Evolutionary conservation across 2,329 filamentous ascomycete genomes (phyloP), one percentile per base, ranked within the genome.

Genomic region (Emericellopsis cladophorae): DNA sequence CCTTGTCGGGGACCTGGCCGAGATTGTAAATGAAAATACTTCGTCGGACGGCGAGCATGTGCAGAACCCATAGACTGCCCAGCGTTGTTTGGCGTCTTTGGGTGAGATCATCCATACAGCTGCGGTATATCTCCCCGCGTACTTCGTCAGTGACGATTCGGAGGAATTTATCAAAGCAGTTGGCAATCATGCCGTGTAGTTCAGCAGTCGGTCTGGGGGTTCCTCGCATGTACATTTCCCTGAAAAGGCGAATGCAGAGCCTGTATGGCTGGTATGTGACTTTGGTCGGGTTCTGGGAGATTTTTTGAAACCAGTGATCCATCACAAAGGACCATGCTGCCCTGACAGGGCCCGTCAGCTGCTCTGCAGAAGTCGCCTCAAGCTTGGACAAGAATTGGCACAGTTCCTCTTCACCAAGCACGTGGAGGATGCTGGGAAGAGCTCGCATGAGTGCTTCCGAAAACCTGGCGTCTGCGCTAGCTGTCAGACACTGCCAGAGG

Each of bases 391-490:
- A 85, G 24, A 90, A 59, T 51, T 87, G 80, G 7, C 82, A 55
- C 32, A 87, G 58, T 5, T 65, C 56, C 0, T 64, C 50, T 24
- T 65, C 61, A 7, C 68, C 60, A 41, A 72, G 68, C 8, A 80
- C 57, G 31, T 66, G 60, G 1, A 65, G 52, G 33, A 75, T 70
- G 15, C 57, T 62, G 4, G 52, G 55, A 24, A 72, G 57, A 75
- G 94, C 84, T 15, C 69, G 68, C 37, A 89, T 67, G 21, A 93
- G 74, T 23, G 89, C 88, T 39, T 88, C 80, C 7, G 85, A 79
- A n/a, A 90, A 80, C 42, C 88, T 76, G 4, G 84, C 81, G 56
- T 96, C 88, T 52, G 89, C 86, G 44, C 82, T 88, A 21, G 80
- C 78, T 6, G 76, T 81, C 39, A 95, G 78, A 0, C 85, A 85